Evolutionary conservation across 2,329 filamentous ascomycete species (phyloP), one percentile per base, ranked within the genome.

Genomic region (Rutstroemia sp.): DNA sequence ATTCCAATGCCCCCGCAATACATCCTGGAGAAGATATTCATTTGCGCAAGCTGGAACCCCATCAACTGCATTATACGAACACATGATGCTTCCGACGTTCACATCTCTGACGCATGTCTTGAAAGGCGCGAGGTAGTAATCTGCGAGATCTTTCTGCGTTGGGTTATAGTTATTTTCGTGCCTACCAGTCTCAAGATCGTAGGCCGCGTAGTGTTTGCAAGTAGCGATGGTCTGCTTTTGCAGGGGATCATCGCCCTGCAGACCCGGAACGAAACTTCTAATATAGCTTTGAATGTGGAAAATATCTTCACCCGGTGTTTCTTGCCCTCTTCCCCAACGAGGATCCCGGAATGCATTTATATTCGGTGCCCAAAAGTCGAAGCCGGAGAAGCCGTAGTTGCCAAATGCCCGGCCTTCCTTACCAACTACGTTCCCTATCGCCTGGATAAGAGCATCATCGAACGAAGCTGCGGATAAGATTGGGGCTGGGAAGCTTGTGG

Each of bases 91-190:
- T 16, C 75, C 74, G 3, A 79, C 79, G 47, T 77, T 75, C 3
- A 78, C 76, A 64, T 84, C 80, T 10, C 79, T 74, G 46, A 78
- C 81, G 67, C 84, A 87, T 66, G 77, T 77, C 64, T 85, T 74
- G 71, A 88, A 88, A 0, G 83, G 78, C 1, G 81, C 83, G 42
- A 86, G 74, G 64, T 86, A 88, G 70, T 87, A 88, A 63, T 87
- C 85, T 0, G 79, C 75, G 4, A 88, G 71, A 58, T 89, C 85
- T 62, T 87, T 85, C 49, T 75, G 71, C 9, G 75, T 73, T 5
- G 82, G 77, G 65, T 86, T 74, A 58, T 82, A 85, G 16, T 76
- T 74, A 66, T 78, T 74, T 10, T 78, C 66, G 2, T 69, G 69
- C 34, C 69, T 65, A 70, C 76, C 77, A 57, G 67, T 67, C 63